Evolutionary conservation across 805 yeast species (phyloP), one percentile per base, ranked within the genome.

Genomic region (Schizosaccharomyces octosporus): DNA sequence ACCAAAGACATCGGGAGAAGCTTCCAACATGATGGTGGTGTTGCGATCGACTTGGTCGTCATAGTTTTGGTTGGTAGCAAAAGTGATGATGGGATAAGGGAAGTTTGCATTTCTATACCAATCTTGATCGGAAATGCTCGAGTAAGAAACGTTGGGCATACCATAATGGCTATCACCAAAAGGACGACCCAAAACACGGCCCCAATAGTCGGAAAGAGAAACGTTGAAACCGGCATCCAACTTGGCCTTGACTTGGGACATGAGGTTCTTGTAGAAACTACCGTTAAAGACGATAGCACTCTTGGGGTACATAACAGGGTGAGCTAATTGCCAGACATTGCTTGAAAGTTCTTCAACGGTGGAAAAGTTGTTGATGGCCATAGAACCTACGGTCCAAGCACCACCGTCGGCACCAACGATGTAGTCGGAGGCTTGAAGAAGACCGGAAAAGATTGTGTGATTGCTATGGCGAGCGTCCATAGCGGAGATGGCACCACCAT

Each of bases 121-220:
- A 48, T 80, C 81, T 67, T 79, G 77, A 62, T 78, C 79, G 64
- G 83, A 74, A 55, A 87, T 72, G 59, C 80, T 77, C 17, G 79
- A 73, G 72, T 78, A 81, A 1, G 81, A 76, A 69, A 80, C 72
- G 1, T 82, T 84, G 1, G 81, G 86, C 62, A 85, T 82, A 70
- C 81, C 81, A 63, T 80, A 77, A 2, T 81, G 73, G 59, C 74
- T 71, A 61, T 78, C 77, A 75, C 89, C 81, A 64, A 87, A 79
- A 71, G 84, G 87, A 65, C 82, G 78, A 1, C 93, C 79, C 61
- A 87, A 73, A 1, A 81, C 81, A 65, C 89, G 76, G 3, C 87
- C 88, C 93, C 93, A 85, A 62, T 80, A 78, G 69, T 86, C 95
- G 1, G 90, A 83, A 36, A 85, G 66, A 5, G 85, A 74, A 17